Evolutionary conservation across 805 yeast species (phyloP), one percentile per base, ranked within the genome.

Genomic region (Ogataea salicorniae): DNA sequence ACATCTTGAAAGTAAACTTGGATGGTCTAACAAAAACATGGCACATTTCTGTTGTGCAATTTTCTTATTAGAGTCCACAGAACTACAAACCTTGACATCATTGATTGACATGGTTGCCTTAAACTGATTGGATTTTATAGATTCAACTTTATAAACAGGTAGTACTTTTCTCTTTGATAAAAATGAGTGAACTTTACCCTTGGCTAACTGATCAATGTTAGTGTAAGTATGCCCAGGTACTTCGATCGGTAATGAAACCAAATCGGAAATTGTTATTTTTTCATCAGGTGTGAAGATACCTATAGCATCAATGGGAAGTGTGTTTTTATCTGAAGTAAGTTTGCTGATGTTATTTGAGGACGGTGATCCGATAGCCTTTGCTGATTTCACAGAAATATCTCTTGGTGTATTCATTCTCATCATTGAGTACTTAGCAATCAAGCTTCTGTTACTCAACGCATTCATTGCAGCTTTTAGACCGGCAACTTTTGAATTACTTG

Each of bases 391-490:
- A 3, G 62, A 50, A 29, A 53, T 46, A 15, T 54, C 68, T 54
- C 76, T 71, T 29, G 82, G 82, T 15, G 73, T 71, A 14, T 72
- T 60, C n/a, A 82, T 74, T 50, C 96, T 70, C 18, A 74, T 50
- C 37, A 72, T 71, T 14, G 80, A 79, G 61, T 77, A 87, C 57
- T 83, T 83, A 50, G 84, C 91, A 41, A 89, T 70, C 31, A 79
- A 48, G 0, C 69, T 70, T 39, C 75, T 76, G 52, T 87, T 80
- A 11, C 69, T 66, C 41, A 92, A 68, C 0, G 92, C 96, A 44
- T 73, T 70, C 82, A 83, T 84, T 0, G 99, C 99, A 0, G 97
- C 97, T 46, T 84, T 71, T 20, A 79, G 64, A 0, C 96, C 94
- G 0, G 97, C 98, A 29, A 80, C 83, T 62, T 85, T 87, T 4